Evolutionary conservation across 805 yeast species (phyloP), one percentile per base, ranked within the genome.

Genomic region (Yarrowia alimentaria): DNA sequence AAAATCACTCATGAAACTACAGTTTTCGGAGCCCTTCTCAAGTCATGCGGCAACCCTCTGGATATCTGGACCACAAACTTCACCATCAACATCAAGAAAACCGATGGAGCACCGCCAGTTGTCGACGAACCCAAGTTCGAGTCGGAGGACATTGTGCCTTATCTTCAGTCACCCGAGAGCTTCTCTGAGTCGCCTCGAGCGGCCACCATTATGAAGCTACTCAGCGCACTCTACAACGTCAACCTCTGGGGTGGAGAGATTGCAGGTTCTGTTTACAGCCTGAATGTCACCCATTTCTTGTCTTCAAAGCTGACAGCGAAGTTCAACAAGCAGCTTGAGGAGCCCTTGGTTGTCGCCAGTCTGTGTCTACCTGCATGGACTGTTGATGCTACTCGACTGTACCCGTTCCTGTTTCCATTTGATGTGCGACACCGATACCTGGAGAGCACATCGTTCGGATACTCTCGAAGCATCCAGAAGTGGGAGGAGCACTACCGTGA

Each of bases 361-460:
- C 93, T 91, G 0, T 77, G 85, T 2, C 63, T 91, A 31, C 98
- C 98, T 0, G 77, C 77, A 6, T 91, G 98, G 98, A 76, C 83
- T 16, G 76, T 85, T 26, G 75, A 77, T 53, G 68, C 88, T n/a
- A 80, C 95, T 0, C 74, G 82, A 50, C 74, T 78, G 14, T 88
- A 75, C 59, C 87, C 95, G 10, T 91, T 91, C 58, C 61, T 91
- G 35, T 87, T 87, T 61, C 96, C 98, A 0, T 68, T 91, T 34
- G 93, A 83, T 45, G 79, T 93, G 0, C 74, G 97, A 53, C 72
- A 85, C 33, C 76, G 80, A 56, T 88, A 86, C 60, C 66, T 91
- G 51, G 91, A 85, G 57, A 80, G 90, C 6, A 87, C 96, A 0
- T 89, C 97, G 0, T 90, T 85, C 69, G 98, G 98, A 0, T 83